These are phyloP conservation scores for Calendula officinalis DNA, from an alignment of 129 eudicot species.

Conservation along the genomic window DNA sequence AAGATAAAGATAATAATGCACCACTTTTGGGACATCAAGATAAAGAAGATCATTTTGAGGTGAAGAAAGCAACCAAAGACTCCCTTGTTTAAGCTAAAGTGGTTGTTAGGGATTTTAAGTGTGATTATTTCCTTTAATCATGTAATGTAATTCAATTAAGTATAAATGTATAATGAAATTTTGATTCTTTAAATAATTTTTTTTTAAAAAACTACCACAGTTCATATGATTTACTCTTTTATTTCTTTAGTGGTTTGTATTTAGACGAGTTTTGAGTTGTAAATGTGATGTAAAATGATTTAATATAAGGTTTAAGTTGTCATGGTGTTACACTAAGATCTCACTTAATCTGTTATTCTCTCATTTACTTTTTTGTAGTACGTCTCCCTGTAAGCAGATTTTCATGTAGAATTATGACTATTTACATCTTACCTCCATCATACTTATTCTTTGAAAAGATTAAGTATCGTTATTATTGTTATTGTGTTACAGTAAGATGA, in stretches of 20 bases:
- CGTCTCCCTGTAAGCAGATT: too few relatives aligned
- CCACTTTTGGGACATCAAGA: slow-evolving; percentile 59
- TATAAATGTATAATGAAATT: slow-evolving; percentile 31
- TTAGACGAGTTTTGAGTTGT: not conserved
- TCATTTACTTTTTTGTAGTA: too few relatives aligned
- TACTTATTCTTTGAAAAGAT: too few relatives aligned
- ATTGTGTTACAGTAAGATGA: too few relatives aligned
- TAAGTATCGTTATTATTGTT: too few relatives aligned
- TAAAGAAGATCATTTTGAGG: slow-evolving; percentile 51
- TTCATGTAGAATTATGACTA: too few relatives aligned
- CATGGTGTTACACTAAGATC: too few relatives aligned
- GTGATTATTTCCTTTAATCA: slow-evolving; percentile 22
- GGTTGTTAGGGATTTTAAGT: slow-evolving; percentile 20
- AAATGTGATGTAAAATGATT: too few relatives aligned
- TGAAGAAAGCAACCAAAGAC: slow-evolving; percentile 47
- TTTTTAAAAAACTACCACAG: not conserved
- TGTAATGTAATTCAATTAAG: slow-evolving; percentile 26
- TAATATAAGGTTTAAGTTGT: too few relatives aligned
- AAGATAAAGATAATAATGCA: slow-evolving; percentile 54
- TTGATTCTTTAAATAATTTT: slow-evolving; percentile 29
- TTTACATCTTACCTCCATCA: too few relatives aligned
- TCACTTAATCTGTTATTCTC: too few relatives aligned
- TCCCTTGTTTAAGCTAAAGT: slow-evolving; percentile 55
- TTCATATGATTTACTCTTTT: slow-evolving; percentile 5
- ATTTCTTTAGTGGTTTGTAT: not conserved